Percentiles rank a stretch among this genome's conserved stretches.
Evolutionary conservation across 2,329 filamentous ascomycete genomes (phyloP).

Genomic region (Cladosporium colombiae): DNA sequence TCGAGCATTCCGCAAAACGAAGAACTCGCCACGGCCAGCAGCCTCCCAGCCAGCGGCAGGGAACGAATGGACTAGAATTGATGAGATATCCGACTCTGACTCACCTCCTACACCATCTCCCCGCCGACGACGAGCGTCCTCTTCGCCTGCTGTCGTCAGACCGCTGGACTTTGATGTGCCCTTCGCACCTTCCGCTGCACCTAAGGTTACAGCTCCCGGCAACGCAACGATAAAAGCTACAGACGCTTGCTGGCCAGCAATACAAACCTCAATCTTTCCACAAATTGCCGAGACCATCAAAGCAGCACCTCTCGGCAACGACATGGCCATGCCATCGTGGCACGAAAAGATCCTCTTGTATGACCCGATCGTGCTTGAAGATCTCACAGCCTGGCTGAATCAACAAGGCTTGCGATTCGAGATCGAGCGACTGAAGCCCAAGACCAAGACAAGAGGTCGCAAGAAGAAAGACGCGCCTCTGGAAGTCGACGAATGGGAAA

Average conservation of each 20-base stretch:
- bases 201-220: conserved; percentile 11
- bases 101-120: conserved; percentile 35
- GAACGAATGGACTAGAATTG: conserved; percentile 31
- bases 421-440: conserved; percentile 19
- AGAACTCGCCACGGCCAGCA: conserved; percentile 1
- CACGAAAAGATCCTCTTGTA: conserved; percentile 93
- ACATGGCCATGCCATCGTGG: conserved; percentile 63
- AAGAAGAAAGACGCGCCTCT: conserved; percentile 54
- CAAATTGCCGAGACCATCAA: conserved; percentile 53
- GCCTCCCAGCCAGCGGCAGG: conserved; percentile 25
- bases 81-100: conserved; percentile 39
- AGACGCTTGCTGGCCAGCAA: conserved; percentile 34
- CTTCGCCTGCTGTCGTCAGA: conserved; percentile 26
- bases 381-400: conserved; percentile 81
- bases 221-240: conserved; percentile 27
- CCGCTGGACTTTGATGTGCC: conserved; percentile 27
- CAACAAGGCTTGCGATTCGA: conserved; percentile 31
- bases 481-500: conserved; percentile 53
- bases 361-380: conserved; percentile 85
- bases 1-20: background rate
- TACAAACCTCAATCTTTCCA: conserved; percentile 44
- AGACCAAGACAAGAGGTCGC: conserved; percentile 44
- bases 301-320: conserved; percentile 43
- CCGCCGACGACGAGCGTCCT: conserved; percentile 31
- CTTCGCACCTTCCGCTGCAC: conserved; percentile 20